Evolutionary conservation across 2,329 filamentous ascomycete species (phyloP).

Genomic region (Calonectria fujianensis): DNA sequence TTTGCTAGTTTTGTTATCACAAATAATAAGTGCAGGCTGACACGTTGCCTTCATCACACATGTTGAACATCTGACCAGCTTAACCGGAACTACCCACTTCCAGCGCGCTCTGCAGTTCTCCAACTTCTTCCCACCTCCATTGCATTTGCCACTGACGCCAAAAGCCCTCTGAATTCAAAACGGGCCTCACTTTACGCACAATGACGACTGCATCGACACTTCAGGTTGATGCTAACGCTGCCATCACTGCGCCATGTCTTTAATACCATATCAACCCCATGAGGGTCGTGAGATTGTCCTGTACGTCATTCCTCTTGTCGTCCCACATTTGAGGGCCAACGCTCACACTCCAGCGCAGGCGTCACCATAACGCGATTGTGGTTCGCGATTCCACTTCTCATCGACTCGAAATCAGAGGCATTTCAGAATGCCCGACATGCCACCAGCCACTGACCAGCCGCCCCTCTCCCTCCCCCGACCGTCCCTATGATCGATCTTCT

Average conservation of each 20-base stretch:
- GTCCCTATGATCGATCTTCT: constrained; percentile 67
- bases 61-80: constrained; percentile 26
- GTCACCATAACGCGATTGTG: constrained; percentile 93
- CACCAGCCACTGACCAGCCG: constrained; percentile 78
- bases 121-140: constrained; percentile 21
- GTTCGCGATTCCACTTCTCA: constrained; percentile 90
- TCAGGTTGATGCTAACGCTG: constrained; percentile 45
- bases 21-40: constrained; percentile 10
- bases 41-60: constrained; percentile 19
- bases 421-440: constrained; percentile 93
- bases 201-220: constrained; percentile 52
- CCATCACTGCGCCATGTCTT: constrained; percentile 69
- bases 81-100: constrained; percentile 20
- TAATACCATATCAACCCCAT: constrained; percentile 84
- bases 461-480: constrained; percentile 67
- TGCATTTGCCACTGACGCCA: constrained; percentile 1
- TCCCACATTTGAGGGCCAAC: constrained; percentile 24
- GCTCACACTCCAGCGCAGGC: constrained; percentile 71
- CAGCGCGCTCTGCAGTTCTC: constrained; percentile 1
- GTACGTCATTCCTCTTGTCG: constrained; percentile 70
- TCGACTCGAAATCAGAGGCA: constrained; percentile 86
- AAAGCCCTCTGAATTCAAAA: not conserved
- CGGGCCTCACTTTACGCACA: constrained; percentile 27
- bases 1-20: not conserved
- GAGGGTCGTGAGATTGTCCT: constrained; percentile 87